A percentile compares a stretch with the other conserved stretches of the same genome.
These are phyloP conservation scores for Colletotrichum liaoningense DNA, from an alignment of 2,329 filamentous ascomycete species.

Conservation along the genomic window DNA sequence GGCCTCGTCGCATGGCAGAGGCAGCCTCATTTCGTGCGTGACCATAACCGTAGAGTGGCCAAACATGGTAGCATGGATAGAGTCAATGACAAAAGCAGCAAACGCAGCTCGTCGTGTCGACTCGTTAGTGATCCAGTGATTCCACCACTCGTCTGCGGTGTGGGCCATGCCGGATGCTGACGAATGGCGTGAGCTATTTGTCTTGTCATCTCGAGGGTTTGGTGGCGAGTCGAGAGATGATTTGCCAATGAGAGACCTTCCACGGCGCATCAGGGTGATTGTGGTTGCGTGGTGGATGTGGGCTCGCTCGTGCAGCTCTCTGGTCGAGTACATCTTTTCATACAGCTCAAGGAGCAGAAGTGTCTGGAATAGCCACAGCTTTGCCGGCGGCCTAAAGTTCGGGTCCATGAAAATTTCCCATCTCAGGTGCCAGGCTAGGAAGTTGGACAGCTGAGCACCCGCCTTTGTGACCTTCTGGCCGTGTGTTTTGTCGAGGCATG, in stretches of 20 bases:
- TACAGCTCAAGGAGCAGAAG: conserved; percentile 90
- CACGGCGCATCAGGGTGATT: conserved; percentile 93
- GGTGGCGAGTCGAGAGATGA: conserved; percentile 87
- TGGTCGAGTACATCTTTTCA: conserved; percentile 97
- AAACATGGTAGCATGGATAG: conserved; percentile 97
- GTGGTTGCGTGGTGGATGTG: conserved; percentile 98
- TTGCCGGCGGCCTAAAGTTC: conserved; percentile 91
- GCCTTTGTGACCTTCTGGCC: conserved; percentile 78
- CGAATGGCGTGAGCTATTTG: conserved; percentile 68
- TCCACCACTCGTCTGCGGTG: conserved; percentile 92
- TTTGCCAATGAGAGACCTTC: conserved; percentile 88
- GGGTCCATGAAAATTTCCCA: conserved; percentile 96
- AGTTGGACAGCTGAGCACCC: conserved; percentile 87
- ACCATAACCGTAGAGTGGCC: conserved; percentile 98
- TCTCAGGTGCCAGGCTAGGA: conserved; percentile 91
- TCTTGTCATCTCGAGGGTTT: conserved; percentile 71
- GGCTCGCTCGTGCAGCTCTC: conserved; percentile 90
- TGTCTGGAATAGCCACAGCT: conserved; percentile 96
- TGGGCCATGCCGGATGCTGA: conserved; percentile 71
- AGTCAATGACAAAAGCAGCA: conserved; percentile 94
- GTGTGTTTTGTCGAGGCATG: conserved; percentile 86
- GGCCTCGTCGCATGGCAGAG: conserved; percentile 91
- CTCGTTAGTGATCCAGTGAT: conserved; percentile 94
- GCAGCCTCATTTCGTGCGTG: conserved; percentile 92
- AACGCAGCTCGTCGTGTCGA: conserved; percentile 91